These are phyloP conservation scores for Dendrobium nobile DNA, from an alignment of 106 monocot species.

Conservation along the genomic window DNA sequence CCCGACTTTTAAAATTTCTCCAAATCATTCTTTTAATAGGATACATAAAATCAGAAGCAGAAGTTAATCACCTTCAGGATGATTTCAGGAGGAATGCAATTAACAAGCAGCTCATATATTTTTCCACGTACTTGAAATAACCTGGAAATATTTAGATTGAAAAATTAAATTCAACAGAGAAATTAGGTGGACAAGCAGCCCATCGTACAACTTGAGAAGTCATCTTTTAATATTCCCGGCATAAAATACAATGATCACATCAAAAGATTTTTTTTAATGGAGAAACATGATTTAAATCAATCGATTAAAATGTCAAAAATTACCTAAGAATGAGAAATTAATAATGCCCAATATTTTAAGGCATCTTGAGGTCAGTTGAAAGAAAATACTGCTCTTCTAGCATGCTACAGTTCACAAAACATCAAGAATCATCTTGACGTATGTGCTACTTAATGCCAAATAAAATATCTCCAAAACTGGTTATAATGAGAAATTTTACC, in stretches of 20 bases:
- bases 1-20: too few species aligned
- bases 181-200: neutral
- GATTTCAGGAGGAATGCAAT: conserved; percentile 93
- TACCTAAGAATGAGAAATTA: neutral
- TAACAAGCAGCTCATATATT: conserved; percentile 84
- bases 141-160: conserved; percentile 32
- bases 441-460: neutral
- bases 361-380: neutral
- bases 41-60: neutral
- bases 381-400: neutral
- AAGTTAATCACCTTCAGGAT: conserved; percentile 66
- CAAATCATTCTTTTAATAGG: conserved; percentile 17
- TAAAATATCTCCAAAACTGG: neutral
- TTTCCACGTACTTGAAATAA: conserved; percentile 89
- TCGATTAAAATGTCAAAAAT: neutral
- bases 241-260: neutral
- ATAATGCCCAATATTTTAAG: neutral
- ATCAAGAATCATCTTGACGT: neutral
- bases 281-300: conserved; percentile 1
- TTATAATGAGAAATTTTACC: neutral
- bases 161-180: neutral
- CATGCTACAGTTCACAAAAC: neutral
- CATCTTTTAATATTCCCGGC: neutral
- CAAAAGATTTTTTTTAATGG: neutral
- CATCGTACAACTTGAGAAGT: neutral